These are phyloP conservation scores for Rhododendron simsii DNA, from an alignment of 148 eudicot genomes.

Conservation along the genomic window DNA sequence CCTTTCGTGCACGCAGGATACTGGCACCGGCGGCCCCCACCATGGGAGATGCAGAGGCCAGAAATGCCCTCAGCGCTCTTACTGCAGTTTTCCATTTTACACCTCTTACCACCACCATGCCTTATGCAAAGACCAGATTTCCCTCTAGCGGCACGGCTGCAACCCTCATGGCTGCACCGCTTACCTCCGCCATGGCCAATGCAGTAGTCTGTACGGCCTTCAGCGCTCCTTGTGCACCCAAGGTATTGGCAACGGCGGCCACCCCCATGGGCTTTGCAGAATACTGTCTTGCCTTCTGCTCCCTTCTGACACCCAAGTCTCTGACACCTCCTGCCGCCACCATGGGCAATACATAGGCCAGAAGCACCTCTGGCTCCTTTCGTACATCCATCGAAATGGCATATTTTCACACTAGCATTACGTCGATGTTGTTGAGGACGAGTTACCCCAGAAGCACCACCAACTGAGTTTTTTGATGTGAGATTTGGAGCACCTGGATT, in stretches of 20 bases:
- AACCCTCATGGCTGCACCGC: slow-evolving; percentile 57
- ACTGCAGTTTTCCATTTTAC: slow-evolving; percentile 54
- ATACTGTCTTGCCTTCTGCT: slow-evolving; percentile 70
- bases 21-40: slow-evolving; percentile 82
- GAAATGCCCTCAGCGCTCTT: slow-evolving; percentile 68
- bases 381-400: slow-evolving; percentile 52
- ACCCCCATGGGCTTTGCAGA: slow-evolving; percentile 82
- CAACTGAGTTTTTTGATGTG: slow-evolving; percentile 19
- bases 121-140: slow-evolving; percentile 75
- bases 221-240: slow-evolving; percentile 82
- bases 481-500: slow-evolving; percentile 6
- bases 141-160: slow-evolving; percentile 68
- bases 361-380: slow-evolving; percentile 78
- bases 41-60: slow-evolving; percentile 74
- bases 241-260: slow-evolving; percentile 59
- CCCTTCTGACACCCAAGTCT: slow-evolving; percentile 60
- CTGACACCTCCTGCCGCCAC: slow-evolving; percentile 72
- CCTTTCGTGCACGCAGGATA: slow-evolving; percentile 56
- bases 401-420: slow-evolving; percentile 39
- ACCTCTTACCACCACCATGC: slow-evolving; percentile 85
- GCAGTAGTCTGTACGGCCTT: slow-evolving; percentile 65
- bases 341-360: slow-evolving; percentile 70
- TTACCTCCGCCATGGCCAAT: slow-evolving; percentile 82
- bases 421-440: slow-evolving; percentile 24
- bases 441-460: slow-evolving; percentile 9